Base-by-base conservation (phyloP, 805 yeast species). In the Geotrichum ghanense region DNA sequence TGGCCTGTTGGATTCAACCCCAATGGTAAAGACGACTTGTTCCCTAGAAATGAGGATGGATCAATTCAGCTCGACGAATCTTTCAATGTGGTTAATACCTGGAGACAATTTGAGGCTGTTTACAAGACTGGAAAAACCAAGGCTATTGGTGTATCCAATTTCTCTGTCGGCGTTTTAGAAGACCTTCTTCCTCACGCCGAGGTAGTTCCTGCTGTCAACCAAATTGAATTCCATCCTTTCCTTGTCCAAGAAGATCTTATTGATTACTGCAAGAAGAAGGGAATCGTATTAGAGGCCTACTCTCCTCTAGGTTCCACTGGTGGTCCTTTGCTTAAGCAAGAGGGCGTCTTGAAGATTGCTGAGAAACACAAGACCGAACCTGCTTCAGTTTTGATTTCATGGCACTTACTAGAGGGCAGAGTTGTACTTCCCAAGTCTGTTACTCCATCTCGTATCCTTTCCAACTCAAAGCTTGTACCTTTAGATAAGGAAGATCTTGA, bases 131-230 rank as follows among this genome's bases (percentile, higher is more conserved):
- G 78, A 22, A 69, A 74, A 56, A 67, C 74, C 19, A 76, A 71
- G 55, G 73, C 86, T 26, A 74, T 83, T 60, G 92, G 92, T 51
- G 83, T 83, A 22, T 79, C 86, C 19, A 83, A 83, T 65, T 76
- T 78, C 57, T 71, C 81, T 14, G 58, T 71, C 20, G 69, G 68
- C 51, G 73, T 76, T 50, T 59, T 81, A 48, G 66, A 71, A 47
- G 68, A 61, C 41, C 67, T 83, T 51, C 65, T 83, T 47, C 62
- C 64, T 10, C 70, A 69, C 40, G 74, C 74, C 45, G 74, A 63
- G 23, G 62, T 75, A 41, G 71, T 69, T 16, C 95, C 95, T 9
- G 86, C 75, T 14, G 76, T 71, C 20, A 77, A 80, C 64, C 94
- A 85, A 67, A 70, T 81, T 48, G 94, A 85, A 66, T 64, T 77